phyloP scores from a whole-genome alignment of 148 eudicot species.

The Rhododendron henanense region DNA sequence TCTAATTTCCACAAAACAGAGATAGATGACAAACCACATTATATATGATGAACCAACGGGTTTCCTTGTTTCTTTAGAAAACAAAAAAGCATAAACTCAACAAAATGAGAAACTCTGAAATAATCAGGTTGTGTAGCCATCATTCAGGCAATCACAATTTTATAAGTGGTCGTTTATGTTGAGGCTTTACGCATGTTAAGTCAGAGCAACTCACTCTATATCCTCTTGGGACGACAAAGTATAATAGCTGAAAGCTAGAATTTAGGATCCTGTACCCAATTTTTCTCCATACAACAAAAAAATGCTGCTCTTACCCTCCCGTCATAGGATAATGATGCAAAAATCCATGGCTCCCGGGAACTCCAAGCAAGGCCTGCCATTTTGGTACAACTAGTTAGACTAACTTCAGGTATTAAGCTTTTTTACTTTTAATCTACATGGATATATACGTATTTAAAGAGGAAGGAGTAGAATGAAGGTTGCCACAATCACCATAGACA shows the following conservation, averaged over 20 bases:
- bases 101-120: not conserved
- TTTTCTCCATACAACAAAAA: not conserved
- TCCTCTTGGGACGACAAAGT: not conserved
- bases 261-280: not conserved
- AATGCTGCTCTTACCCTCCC: conserved; percentile 71
- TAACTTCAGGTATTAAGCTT: not conserved
- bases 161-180: not conserved
- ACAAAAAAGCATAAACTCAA: not conserved
- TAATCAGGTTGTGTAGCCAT: not conserved
- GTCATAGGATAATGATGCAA: conserved; percentile 95
- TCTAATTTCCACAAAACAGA: not conserved
- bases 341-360: conserved; percentile 86
- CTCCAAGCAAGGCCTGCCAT: conserved; percentile 92
- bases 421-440: not conserved
- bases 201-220: not conserved
- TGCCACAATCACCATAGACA: conserved; percentile 65
- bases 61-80: not conserved
- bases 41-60: not conserved
- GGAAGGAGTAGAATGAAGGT: not conserved
- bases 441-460: not conserved
- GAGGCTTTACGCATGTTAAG: not conserved
- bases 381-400: conserved; percentile 8
- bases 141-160: not conserved
- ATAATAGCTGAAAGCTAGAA: not conserved
- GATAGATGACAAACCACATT: not conserved